Base-by-base conservation (phyloP, 2,329 filamentous ascomycete genomes). In the Fusarium caatingaense region DNA sequence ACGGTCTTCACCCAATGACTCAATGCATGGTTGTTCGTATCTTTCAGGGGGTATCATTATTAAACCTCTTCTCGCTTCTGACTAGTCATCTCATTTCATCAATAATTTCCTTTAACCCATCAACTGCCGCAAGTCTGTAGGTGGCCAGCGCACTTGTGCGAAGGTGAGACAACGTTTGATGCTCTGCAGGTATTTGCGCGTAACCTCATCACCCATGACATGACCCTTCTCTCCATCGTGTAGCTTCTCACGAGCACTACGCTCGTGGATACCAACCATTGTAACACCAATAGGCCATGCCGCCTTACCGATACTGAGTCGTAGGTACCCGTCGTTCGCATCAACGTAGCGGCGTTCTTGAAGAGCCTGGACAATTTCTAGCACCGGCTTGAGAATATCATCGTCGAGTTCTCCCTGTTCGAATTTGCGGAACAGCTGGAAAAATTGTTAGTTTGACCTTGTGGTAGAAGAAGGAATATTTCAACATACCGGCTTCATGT, bases 211-310 rank as follows among this genome's bases (percentile, higher is more conserved):
- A 61, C 94, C 95, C 91, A 99, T 94, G 74, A 98, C 97, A 79
- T 99, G 94, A 6, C 95, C 96, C 76, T 94, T 91, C 76, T 91
- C 89, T 62, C 91, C 91, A 79, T 96, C 89, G 78, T 98, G 94
- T 64, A 99, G 83, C 82, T 99, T 99, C 82, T 99, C 96, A 68
- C 96, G 89, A 21, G 96, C 95, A 72, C 92, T 96, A 77, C 96
- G 90, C 85, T 98, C 96, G 87, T 99, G 96, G 75, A 99, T 99
- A 85, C 96, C 96, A 76, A 99, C 96, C 96, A 98, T 99, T 79
- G 96, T 99, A 41, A 99, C 96, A 81, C 96, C 96, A 76, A 99
- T 99, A 25, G 96, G 96, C 96, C 96, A 99, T 18, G 96, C 96
- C 72, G 94, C 94, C 83, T 97, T 97, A 70, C 94, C 94, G 76